These are phyloP conservation scores for Cladophialophora bantiana DNA, from an alignment of 2,329 filamentous ascomycete genomes.

Conservation along the genomic window DNA sequence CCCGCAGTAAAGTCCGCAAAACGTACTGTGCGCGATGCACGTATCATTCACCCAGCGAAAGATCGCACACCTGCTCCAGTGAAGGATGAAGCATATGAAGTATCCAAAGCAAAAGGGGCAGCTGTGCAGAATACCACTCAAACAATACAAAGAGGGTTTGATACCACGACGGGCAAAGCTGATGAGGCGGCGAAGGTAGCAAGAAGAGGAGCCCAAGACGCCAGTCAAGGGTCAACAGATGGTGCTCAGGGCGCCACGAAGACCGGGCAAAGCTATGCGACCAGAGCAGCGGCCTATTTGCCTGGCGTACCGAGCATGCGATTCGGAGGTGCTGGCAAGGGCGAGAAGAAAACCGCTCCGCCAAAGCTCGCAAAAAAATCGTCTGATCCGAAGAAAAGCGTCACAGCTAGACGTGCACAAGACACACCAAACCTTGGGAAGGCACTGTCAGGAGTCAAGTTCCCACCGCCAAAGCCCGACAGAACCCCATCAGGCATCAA, in stretches of 20 bases:
- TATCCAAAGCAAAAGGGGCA: conserved; percentile 27
- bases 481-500: conserved; percentile 19
- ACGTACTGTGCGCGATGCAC: conserved; percentile 24
- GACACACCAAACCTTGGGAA: conserved; percentile 22
- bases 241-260: conserved; percentile 11
- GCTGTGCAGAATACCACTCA: conserved; percentile 34
- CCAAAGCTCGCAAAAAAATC: conserved; percentile 30
- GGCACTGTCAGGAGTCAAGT: conserved; percentile 19
- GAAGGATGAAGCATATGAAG: conserved; percentile 26
- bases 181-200: conserved; percentile 26
- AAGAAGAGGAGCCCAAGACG: conserved; percentile 4
- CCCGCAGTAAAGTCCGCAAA: conserved; percentile 36
- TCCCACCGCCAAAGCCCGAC: conserved; percentile 25
- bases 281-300: conserved; percentile 35
- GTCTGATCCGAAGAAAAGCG: conserved; percentile 19
- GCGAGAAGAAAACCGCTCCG: conserved; percentile 21
- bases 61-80: conserved; percentile 31
- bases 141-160: conserved; percentile 23
- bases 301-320: conserved; percentile 31
- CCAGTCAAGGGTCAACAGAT: background rate
- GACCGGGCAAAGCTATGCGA: conserved; percentile 36
- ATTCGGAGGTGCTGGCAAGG: conserved; percentile 21
- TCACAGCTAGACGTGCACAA: conserved; percentile 2
- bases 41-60: conserved; percentile 36
- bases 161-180: conserved; percentile 27